A percentile compares a stretch with the other conserved stretches of the same genome.
phyloP scores from a whole-genome alignment of 176 grass and related monocot species.

The Sorghum bicolor region Sorghum_bicolor_NCBIv3 NC_012870.2:3512501-3513000 shows the following conservation, averaged over 20 bases:
- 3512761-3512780: background rate
- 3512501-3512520: background rate
- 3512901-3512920: background rate
- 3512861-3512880: background rate
- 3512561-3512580: background rate
- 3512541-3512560: background rate
- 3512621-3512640: background rate
- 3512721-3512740: background rate
- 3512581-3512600: background rate
- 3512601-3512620: background rate
- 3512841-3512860: background rate
- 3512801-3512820: background rate
- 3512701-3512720: background rate
- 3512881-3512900: background rate
- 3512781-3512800: background rate
- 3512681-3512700: background rate
- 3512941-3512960: background rate
- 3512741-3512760: background rate
- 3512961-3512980: background rate
- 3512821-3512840: background rate
- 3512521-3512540: background rate
- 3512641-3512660: background rate
- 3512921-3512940: background rate
- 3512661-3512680: background rate
- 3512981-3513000: background rate